Evolutionary conservation across 2,329 filamentous ascomycete genomes (phyloP), one percentile per base, ranked within the genome.

Genomic region (Emmonsia crescens): DNA sequence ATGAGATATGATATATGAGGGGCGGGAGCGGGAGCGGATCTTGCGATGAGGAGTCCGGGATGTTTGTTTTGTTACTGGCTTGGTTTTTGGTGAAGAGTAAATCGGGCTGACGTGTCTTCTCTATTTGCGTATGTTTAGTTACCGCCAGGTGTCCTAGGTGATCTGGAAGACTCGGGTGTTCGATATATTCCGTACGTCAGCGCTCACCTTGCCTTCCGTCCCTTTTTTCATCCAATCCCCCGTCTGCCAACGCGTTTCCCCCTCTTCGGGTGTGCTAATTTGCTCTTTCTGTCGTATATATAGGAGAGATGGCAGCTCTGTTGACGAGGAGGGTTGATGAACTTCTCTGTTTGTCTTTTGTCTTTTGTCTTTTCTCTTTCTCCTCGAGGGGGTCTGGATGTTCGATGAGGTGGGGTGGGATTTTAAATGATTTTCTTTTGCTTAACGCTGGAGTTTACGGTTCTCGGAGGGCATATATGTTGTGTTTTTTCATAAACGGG

Each of bases 161-260:
- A 77, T 42, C 75, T 83, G 38, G 83, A 86, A 72, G 82, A 80
- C 67, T 79, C 82, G 8, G 84, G 84, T 19, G 76, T 86, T 57
- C 82, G 81, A 70, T 86, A 86, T 67, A 79, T 85, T 51, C 83
- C 84, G 78, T 81, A 72, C 67, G 80, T 73, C n/a, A n/a, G 42
- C 4, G 42, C 49, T 33, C 9, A 3, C 19, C 36, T 52, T 24
- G 40, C 33, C 49, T 44, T 24, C 14, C 62, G 19, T 55, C 38
- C 24, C 3, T 31, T 16, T 21, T 27, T 24, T 5, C 21, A 27
- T 38, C 24, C 8, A 21, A 27, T 14, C 54, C 8, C 33, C 21
- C 44, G 38, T 49, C 16, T 21, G 1, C 27, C 12, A 12, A 4
- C 33, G 9, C 19, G 21, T 19, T 46, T 48, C 51, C 3, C 42